A percentile compares a stretch with the other conserved stretches of the same genome.
Evolutionary conservation across 164 flowering plant genomes (phyloP).

Genomic region (Kalanchoe fedtschenkoi): DNA sequence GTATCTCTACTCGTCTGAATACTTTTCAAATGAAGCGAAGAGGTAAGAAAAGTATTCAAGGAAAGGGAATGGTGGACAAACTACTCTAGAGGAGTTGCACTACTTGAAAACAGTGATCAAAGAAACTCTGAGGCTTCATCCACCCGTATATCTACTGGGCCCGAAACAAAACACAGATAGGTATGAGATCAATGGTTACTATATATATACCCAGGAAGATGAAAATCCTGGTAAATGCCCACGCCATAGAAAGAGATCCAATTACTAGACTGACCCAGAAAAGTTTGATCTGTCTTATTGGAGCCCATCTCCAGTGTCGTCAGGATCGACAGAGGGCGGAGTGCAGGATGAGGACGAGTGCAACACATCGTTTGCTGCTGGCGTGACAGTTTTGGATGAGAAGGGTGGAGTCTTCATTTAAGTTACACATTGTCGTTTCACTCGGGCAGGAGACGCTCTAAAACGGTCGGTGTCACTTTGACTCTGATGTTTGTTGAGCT

Average conservation of each 20-base stretch:
- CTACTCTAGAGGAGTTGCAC: not conserved
- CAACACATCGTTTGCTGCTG: too few relatives aligned
- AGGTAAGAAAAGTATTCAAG: not conserved
- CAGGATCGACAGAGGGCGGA: too few relatives aligned
- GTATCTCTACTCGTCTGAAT: too few relatives aligned
- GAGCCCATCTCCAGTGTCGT: too few relatives aligned
- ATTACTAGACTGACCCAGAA: not conserved
- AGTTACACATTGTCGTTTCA: too few relatives aligned
- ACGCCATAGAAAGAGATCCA: not conserved
- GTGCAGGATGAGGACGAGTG: too few relatives aligned
- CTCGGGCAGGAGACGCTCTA: too few relatives aligned
- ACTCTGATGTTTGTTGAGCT: too few relatives aligned
- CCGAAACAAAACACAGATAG: not conserved
- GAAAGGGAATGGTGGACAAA: not conserved
- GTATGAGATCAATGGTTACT: not conserved
- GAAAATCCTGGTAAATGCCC: not conserved
- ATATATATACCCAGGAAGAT: not conserved
- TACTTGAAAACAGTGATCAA: not conserved
- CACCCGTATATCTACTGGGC: not conserved
- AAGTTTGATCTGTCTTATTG: not conserved
- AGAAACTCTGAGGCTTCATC: slow-evolving; percentile 1
- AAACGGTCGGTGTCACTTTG: too few relatives aligned
- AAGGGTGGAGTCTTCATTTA: too few relatives aligned
- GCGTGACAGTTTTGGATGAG: too few relatives aligned
- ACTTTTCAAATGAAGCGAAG: not conserved